These are phyloP conservation scores for Coelastrella sp. DNA, from an alignment of 139 green algal species.

Conservation along the genomic window DNA sequence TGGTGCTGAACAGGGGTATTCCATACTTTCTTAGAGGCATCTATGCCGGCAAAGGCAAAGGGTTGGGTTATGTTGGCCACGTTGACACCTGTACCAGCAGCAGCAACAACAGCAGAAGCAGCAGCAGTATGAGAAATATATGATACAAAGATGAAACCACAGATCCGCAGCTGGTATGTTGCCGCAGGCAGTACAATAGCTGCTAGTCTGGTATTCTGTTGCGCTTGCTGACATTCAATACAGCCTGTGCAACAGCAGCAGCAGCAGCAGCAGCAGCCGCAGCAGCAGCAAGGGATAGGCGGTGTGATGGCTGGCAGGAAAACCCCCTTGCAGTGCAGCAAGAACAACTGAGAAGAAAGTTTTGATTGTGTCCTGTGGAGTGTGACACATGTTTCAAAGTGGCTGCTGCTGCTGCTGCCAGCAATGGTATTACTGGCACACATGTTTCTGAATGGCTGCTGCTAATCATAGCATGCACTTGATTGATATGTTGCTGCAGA, in stretches of 20 bases:
- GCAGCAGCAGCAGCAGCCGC: neutral
- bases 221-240: no score
- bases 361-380: neutral
- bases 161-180: no score
- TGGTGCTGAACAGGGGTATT: neutral
- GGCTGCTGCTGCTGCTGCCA: conserved; percentile 4
- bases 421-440: neutral
- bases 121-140: neutral
- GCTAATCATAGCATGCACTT: neutral
- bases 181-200: no score
- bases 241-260: no score
- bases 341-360: no score
- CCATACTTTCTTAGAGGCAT: neutral
- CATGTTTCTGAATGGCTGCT: neutral
- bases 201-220: no score
- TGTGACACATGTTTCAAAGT: neutral
- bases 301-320: no score
- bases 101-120: conserved; percentile 10
- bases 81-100: neutral
- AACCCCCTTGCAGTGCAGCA: no score
- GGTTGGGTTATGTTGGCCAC: neutral
- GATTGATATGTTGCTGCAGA: neutral
- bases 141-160: neutral
- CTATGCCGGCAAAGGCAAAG: neutral
- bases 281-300: neutral